Conservation (phyloP, 208 protist genomes). For the Crithidia sp. region DNA sequence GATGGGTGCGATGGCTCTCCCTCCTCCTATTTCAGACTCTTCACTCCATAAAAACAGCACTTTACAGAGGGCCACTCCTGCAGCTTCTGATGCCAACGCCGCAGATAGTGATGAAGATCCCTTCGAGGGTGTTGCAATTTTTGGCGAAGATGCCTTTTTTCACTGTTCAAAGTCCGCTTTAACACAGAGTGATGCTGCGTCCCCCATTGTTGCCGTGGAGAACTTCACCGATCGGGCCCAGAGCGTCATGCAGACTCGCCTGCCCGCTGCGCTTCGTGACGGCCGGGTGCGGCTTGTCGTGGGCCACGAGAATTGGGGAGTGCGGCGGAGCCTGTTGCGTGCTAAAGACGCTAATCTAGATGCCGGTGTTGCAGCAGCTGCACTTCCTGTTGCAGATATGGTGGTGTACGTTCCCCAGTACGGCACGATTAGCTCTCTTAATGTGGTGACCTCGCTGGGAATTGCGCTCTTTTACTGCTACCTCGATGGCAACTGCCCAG, state of each 20-base stretch:
- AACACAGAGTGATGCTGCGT: too few relatives aligned
- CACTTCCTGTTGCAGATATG: constrained; percentile 15
- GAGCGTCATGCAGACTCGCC: constrained; percentile 61
- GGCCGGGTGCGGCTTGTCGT: constrained; percentile 53
- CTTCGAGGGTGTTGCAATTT: constrained; percentile 32
- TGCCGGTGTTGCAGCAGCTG: background rate
- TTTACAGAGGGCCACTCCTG: too few relatives aligned
- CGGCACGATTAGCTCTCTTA: constrained; percentile 91
- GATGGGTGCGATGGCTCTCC: too few relatives aligned
- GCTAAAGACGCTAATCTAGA: background rate
- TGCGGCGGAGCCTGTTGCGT: constrained; percentile 56
- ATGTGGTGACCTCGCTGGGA: constrained; percentile 87
- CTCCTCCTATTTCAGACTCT: too few relatives aligned
- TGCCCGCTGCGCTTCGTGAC: constrained; percentile 21
- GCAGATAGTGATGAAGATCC: constrained; percentile 3
- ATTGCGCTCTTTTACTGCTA: constrained; percentile 85
- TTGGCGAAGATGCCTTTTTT: constrained; percentile 51
- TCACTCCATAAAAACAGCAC: too few relatives aligned
- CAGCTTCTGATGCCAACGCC: too few relatives aligned
- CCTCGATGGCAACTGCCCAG: constrained; percentile 61
- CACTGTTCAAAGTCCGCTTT: background rate
- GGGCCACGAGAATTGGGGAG: constrained; percentile 88
- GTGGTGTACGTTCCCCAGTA: constrained; percentile 91
- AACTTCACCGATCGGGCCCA: constrained; percentile 77
- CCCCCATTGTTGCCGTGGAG: constrained; percentile 76